A percentile compares a stretch with the other conserved stretches of the same genome.
These are phyloP conservation scores for Fusarium avenaceum DNA, from an alignment of 2,329 filamentous ascomycete species.

Conservation along the genomic window DNA sequence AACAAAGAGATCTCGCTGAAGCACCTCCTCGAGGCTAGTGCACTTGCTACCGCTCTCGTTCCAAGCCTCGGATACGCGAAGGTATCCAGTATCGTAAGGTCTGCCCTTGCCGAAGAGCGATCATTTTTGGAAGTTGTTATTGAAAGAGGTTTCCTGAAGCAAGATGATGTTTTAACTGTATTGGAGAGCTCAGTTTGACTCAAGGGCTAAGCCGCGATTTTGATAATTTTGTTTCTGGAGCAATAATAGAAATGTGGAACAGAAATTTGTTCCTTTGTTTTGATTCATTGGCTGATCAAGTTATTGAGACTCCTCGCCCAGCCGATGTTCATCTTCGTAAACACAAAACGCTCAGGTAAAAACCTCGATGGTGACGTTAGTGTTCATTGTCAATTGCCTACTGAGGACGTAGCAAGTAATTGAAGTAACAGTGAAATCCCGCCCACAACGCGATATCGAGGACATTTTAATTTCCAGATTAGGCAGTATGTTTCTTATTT, in stretches of 20 bases:
- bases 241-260: neutral
- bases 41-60: constrained; percentile 18
- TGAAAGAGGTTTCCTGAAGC: constrained; percentile 8
- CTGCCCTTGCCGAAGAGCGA: neutral
- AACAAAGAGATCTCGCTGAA: constrained; percentile 13
- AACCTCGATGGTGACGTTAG: too few species aligned
- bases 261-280: too few species aligned
- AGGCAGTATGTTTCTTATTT: too few species aligned
- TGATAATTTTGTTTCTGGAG: constrained; percentile 3
- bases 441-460: too few species aligned
- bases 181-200: constrained; percentile 3
- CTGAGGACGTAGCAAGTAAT: too few species aligned
- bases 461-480: too few species aligned
- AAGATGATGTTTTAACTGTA: constrained; percentile 12
- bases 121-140: constrained; percentile 9
- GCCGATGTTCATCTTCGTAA: too few species aligned
- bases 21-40: constrained; percentile 9
- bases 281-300: too few species aligned
- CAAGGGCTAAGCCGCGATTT: neutral
- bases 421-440: too few species aligned
- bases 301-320: too few species aligned
- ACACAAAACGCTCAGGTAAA: too few species aligned
- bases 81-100: constrained; percentile 15
- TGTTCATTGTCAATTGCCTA: too few species aligned
- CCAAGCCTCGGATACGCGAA: constrained; percentile 9